Evolutionary conservation across 2,329 filamentous ascomycete genomes (phyloP).

Genomic region (Botrytis aclada): DNA sequence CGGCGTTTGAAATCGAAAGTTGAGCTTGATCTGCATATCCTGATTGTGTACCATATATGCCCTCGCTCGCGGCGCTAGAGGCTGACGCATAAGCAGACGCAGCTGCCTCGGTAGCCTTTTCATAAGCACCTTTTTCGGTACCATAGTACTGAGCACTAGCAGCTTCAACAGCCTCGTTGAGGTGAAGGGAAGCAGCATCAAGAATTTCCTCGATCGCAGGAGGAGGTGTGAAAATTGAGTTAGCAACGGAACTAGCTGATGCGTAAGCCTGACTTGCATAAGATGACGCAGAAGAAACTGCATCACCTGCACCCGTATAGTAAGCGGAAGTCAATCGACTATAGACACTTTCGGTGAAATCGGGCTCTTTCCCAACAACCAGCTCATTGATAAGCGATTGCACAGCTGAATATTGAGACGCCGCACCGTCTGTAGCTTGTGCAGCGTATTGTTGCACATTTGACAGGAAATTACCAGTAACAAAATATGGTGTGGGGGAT

Average conservation of each 20-base stretch:
- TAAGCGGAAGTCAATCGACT: slow-evolving; percentile 69
- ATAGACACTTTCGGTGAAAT: slow-evolving; percentile 78
- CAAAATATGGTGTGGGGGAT: slow-evolving; percentile 36
- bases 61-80: slow-evolving; percentile 49
- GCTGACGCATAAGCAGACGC: slow-evolving; percentile 51
- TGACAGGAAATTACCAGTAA: slow-evolving; percentile 44
- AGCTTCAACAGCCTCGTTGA: slow-evolving; percentile 57
- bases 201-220: slow-evolving; percentile 57
- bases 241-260: slow-evolving; percentile 45
- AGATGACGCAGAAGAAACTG: slow-evolving; percentile 49
- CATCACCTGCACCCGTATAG: slow-evolving; percentile 53
- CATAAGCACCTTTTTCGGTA: slow-evolving; percentile 50
- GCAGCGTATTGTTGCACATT: slow-evolving; percentile 57
- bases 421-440: slow-evolving; percentile 59
- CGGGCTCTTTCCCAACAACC: slow-evolving; percentile 71
- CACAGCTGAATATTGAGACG: slow-evolving; percentile 65
- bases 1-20: slow-evolving; percentile 51
- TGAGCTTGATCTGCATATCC: slow-evolving; percentile 53
- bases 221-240: slow-evolving; percentile 53
- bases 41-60: slow-evolving; percentile 53
- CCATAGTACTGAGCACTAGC: slow-evolving; percentile 58
- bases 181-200: slow-evolving; percentile 52
- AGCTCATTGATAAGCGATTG: slow-evolving; percentile 73
- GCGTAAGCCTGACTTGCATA: slow-evolving; percentile 48
- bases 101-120: slow-evolving; percentile 53